Percentiles rank a stretch among this genome's conserved stretches.
phyloP scores from a whole-genome alignment of 768 basidiomycete genomes.

The Mycena chlorophos region DNA sequence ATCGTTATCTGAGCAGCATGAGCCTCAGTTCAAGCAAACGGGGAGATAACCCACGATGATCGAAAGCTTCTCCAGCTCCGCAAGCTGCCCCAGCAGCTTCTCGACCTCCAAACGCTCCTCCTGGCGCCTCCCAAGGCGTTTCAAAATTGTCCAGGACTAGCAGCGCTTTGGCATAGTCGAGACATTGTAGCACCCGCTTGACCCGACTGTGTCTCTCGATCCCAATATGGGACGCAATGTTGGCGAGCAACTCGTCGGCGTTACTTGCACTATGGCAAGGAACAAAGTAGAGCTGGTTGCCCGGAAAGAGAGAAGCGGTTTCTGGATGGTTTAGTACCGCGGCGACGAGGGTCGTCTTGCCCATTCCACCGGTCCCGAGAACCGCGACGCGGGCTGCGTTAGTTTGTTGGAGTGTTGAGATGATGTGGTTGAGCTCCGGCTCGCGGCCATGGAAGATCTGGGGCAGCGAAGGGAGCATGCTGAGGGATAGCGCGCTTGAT shows the following conservation, averaged over 20 bases:
- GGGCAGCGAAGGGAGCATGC: conserved; percentile 1
- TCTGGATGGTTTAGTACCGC: conserved; percentile 7
- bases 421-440: background rate
- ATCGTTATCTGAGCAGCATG: conserved; percentile 5
- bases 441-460: conserved; percentile 11
- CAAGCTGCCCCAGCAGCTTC: conserved; percentile 7
- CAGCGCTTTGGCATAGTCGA: background rate
- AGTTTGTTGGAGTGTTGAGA: background rate
- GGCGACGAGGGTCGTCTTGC: conserved; percentile 2
- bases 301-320: background rate
- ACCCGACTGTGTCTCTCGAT: background rate
- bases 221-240: conserved; percentile 1
- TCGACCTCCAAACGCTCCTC: conserved; percentile 11
- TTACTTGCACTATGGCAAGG: conserved; percentile 9
- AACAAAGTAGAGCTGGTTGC: conserved; percentile 6
- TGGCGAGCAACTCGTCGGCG: background rate
- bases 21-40: background rate
- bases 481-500: background rate
- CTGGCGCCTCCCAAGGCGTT: conserved; percentile 8
- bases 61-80: conserved; percentile 6
- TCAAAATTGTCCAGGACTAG: conserved; percentile 14
- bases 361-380: conserved; percentile 9
- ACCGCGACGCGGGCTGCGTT: background rate
- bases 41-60: background rate
- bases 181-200: background rate